A percentile compares a stretch with the other conserved stretches of the same genome.
These are phyloP conservation scores for Periconia sp. DNA, from an alignment of 2,329 filamentous ascomycete genomes.

Conservation along the genomic window DNA sequence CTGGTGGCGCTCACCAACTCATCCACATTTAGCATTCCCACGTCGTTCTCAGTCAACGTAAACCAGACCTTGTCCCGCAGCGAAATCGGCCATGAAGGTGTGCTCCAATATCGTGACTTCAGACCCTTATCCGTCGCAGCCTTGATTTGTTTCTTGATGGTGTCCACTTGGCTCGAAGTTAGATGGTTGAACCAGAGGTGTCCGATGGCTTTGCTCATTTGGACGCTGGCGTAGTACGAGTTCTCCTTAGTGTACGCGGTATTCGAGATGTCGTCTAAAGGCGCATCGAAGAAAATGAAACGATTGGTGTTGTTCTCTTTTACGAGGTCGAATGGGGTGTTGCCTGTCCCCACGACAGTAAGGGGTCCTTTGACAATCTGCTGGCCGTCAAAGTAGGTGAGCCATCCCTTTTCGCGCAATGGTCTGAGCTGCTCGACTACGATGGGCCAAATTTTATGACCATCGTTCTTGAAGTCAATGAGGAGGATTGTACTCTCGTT, in stretches of 20 bases:
- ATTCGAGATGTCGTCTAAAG: slow-evolving; percentile 53
- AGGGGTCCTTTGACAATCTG: slow-evolving; percentile 62
- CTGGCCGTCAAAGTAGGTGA: slow-evolving; percentile 56
- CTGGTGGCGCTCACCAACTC: slow-evolving; percentile 24
- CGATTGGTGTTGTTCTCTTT: slow-evolving; percentile 60
- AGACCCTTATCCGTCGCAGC: slow-evolving; percentile 25
- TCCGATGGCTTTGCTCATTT: slow-evolving; percentile 28
- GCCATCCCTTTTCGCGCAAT: slow-evolving; percentile 62
- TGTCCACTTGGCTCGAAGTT: slow-evolving; percentile 17
- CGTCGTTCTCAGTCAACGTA: slow-evolving; percentile 20
- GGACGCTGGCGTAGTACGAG: slow-evolving; percentile 33
- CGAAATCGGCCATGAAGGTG: slow-evolving; percentile 29
- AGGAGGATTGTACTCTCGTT: slow-evolving; percentile 62
- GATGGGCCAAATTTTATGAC: slow-evolving; percentile 58
- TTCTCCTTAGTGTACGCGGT: slow-evolving; percentile 28
- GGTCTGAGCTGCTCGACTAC: slow-evolving; percentile 64
- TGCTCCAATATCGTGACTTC: slow-evolving; percentile 32
- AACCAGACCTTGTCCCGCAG: slow-evolving; percentile 28
- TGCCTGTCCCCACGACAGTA: slow-evolving; percentile 73
- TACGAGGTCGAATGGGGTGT: slow-evolving; percentile 64
- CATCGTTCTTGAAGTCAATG: slow-evolving; percentile 71
- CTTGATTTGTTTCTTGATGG: slow-evolving; percentile 26
- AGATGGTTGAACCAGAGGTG: slow-evolving; percentile 17
- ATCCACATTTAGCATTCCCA: slow-evolving; percentile 32
- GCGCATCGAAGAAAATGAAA: slow-evolving; percentile 72